Conservation (phyloP, 1,139 yeast genomes). For the Scheffersomyces insectosa region DNA sequence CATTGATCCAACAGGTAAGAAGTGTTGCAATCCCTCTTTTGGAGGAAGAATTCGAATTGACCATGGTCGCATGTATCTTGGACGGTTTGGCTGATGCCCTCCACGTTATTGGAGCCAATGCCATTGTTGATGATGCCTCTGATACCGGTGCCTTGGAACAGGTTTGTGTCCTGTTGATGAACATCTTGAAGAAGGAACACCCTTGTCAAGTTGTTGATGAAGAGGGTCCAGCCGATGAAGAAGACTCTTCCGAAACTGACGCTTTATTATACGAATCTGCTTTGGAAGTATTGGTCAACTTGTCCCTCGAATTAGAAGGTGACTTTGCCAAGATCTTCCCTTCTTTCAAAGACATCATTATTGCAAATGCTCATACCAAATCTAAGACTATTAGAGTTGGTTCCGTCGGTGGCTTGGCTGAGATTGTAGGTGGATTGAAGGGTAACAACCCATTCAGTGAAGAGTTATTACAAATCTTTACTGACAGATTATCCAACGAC, state of each 20-base stretch:
- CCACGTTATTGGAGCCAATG: constrained; percentile 71
- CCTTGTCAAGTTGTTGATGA: constrained; percentile 69
- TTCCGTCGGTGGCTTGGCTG: constrained; percentile 89
- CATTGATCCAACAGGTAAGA: constrained; percentile 68
- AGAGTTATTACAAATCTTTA: constrained; percentile 70
- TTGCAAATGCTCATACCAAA: constrained; percentile 61
- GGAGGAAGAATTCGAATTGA: constrained; percentile 77
- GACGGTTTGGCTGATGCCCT: constrained; percentile 75
- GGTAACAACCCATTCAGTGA: constrained; percentile 64
- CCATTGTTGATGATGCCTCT: constrained; percentile 58
- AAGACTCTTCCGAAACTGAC: constrained; percentile 84
- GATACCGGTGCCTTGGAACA: constrained; percentile 63
- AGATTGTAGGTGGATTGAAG: constrained; percentile 77
- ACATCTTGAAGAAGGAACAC: constrained; percentile 76
- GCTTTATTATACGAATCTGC: constrained; percentile 83
- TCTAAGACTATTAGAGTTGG: constrained; percentile 76
- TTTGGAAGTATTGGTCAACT: constrained; percentile 77
- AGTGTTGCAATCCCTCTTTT: constrained; percentile 61
- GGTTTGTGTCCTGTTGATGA: constrained; percentile 69
- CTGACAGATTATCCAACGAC: constrained; percentile 70
- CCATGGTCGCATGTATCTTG: constrained; percentile 77
- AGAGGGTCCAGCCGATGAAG: constrained; percentile 55
- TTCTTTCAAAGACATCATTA: constrained; percentile 68
- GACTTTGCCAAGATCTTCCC: constrained; percentile 74
- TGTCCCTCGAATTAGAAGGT: constrained; percentile 72